A percentile compares a stretch with the other conserved stretches of the same genome.
These are phyloP conservation scores for Hygrophoropsis aurantiaca DNA, from an alignment of 768 basidiomycete genomes.

Conservation along the genomic window DNA sequence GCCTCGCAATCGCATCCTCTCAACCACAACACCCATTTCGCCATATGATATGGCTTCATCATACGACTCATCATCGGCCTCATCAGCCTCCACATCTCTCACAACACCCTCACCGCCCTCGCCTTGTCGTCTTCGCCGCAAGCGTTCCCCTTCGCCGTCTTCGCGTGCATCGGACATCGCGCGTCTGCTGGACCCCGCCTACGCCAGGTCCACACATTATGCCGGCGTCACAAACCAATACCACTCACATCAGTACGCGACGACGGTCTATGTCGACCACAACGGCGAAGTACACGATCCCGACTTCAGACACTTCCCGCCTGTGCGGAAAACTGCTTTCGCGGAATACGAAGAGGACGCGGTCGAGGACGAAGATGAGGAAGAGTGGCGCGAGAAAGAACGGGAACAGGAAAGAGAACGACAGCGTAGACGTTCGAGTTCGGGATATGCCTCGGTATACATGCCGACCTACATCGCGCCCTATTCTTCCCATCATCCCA, in stretches of 20 bases:
- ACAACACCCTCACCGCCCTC: conserved; percentile 12
- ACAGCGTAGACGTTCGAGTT: conserved; percentile 20
- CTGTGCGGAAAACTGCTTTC: conserved; percentile 34
- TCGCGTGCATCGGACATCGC: conserved; percentile 52
- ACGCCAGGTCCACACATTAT: conserved; percentile 44
- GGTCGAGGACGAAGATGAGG: conserved; percentile 30
- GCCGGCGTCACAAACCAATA: conserved; percentile 39
- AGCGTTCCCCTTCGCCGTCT: conserved; percentile 30
- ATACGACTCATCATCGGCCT: conserved; percentile 19
- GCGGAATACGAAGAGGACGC: conserved; percentile 32
- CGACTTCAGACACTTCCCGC: conserved; percentile 65
- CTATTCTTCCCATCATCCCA: background rate
- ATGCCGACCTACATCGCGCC: background rate
- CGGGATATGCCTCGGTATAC: no score
- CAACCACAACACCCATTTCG: conserved; percentile 1
- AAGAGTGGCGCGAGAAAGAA: conserved; percentile 7
- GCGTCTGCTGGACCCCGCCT: conserved; percentile 65
- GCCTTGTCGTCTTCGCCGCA: conserved; percentile 19
- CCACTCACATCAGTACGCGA: conserved; percentile 21
- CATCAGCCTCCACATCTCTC: no score
- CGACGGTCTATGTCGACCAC: conserved; percentile 56
- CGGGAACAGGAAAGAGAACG: conserved; percentile 14
- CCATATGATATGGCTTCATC: conserved; percentile 12
- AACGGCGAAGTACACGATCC: conserved; percentile 67
- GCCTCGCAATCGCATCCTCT: conserved; percentile 5